Conservation (phyloP, 163 green algal species). For the Scenedesmus sp. region DNA sequence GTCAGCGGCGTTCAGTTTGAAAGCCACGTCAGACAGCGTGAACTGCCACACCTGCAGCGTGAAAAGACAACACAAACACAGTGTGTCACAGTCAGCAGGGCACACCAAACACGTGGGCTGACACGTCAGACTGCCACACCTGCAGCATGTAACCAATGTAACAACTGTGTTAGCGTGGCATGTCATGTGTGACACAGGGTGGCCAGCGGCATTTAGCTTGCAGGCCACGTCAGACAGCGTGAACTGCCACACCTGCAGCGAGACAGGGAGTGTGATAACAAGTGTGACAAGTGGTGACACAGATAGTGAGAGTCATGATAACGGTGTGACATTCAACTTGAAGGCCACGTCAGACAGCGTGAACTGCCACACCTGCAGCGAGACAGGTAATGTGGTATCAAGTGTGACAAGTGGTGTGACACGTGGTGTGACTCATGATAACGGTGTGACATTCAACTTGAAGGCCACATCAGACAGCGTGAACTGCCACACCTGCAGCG, state of each 20-base stretch:
- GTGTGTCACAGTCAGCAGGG: background rate
- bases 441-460: too few species aligned
- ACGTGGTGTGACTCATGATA: too few species aligned
- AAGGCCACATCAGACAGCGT: too few species aligned
- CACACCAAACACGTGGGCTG: background rate
- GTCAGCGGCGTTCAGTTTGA: too few species aligned
- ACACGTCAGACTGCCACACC: too few species aligned
- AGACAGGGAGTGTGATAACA: background rate
- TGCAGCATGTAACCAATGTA: too few species aligned
- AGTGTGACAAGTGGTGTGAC: background rate
- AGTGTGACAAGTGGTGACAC: background rate
- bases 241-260: slow-evolving; percentile 71
- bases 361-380: slow-evolving; percentile 72
- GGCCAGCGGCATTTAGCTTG: too few species aligned
- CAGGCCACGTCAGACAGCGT: too few species aligned
- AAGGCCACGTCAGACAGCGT: too few species aligned
- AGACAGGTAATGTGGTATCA: background rate
- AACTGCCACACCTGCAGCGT: slow-evolving; percentile 71
- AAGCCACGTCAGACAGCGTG: background rate
- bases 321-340: too few species aligned
- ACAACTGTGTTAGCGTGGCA: too few species aligned
- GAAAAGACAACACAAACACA: background rate
- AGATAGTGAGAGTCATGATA: too few species aligned
- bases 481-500: slow-evolving; percentile 72
- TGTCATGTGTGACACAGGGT: background rate